Evolutionary conservation across 192 early-diverging fungal species (phyloP), one percentile per base, ranked within the genome.

Genomic region (Globomyces pollinis-pini): DNA sequence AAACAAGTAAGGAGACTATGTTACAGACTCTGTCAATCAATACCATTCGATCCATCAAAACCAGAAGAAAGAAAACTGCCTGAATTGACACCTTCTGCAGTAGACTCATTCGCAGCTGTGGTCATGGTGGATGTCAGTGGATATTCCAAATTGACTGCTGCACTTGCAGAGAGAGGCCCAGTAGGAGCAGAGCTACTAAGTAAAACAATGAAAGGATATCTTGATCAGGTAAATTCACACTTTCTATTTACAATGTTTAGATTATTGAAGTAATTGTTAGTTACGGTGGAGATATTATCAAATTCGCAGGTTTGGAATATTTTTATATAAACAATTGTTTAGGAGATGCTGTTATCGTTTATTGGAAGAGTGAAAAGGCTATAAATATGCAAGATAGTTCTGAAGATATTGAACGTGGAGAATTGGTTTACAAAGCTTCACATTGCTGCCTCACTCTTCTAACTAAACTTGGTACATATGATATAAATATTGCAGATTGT

Each of bases 321-420:
- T 18, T 12, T 50, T 32, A 2, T 0, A 45, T 52, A 8, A 29
- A 29, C 0, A 28, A n/a, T n/a, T n/a, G n/a, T n/a, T n/a, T 21
- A 75, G 76, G 76, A 11, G 77, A 79, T 56, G 77, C 77, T 20
- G 76, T 79, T 15, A 76, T 79, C 23, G 73, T 79, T 30, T 79
- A 71, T 62, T 79, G 77, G 77, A 76, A 70, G 33, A 43, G 69
- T 24, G 65, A 72, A 20, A 32, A 20, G 11, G 20, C 55, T 2
- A 12, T 50, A 12, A 38, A 66, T 35, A 23, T 41, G 23, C 34
- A 31, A 24, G 71, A 63, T 34, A 50, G 42, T 13, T 29, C 23
- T 26, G 35, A 52, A 20, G 60, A 58, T 34, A 31, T 57, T 32
- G 47, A 49, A 6, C 35, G 73, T 24, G 76, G 73, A 18, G 76